Base-by-base conservation (phyloP, 225 moss, liverwort and hornwort species). In the Lunularia cruciata region DNA sequence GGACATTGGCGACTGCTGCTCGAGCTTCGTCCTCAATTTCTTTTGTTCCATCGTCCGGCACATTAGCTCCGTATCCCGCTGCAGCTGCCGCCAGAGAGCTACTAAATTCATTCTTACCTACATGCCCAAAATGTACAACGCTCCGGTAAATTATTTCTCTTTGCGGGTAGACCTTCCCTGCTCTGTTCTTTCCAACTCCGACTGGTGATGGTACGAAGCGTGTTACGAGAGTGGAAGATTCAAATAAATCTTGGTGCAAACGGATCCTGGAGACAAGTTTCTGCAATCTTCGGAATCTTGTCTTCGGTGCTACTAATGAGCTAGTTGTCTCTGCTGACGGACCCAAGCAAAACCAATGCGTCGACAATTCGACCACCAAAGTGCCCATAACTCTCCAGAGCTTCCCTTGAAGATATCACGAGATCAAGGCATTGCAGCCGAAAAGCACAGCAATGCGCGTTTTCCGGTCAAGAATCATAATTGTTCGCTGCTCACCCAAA, bases 1-100 rank as follows among this genome's bases (percentile, higher is more conserved):
- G 53, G 57, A 85, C 83, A 53, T 70, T 77, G 4, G 71, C 78
- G 8, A 98, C 85, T 12, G 81, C 82, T 77, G 85, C 71, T 53
- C 67, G 65, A 47, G 85, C 82, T 60, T 86, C 63, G 42, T 51
- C 68, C 57, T 55, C 6, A 30, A n/a, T 27, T 5, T 26, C 28
- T 30, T 39, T 46, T 46, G 63, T 61, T 61, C 42, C 61, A 5
- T 20, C 61, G n/a, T n/a, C n/a, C n/a, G 23, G 13, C 40, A 26
- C 34, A 15, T 0, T 26, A 57, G n/a, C 39, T 39, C n/a, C n/a
- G n/a, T n/a, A n/a, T 25, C 13, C 63, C 6, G 23, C 26, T 27
- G 45, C 45, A 18, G 63, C 28, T 64, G 63, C 46, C 30, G 46
- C 39, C 19, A 64, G 43, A 26, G 27, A 40, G 6, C 25, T 38